A percentile compares a stretch with the other conserved stretches of the same genome.
phyloP scores from a whole-genome alignment of 495 filamentous ascomycete genomes.

The Hypoxylon intermedium region DNA sequence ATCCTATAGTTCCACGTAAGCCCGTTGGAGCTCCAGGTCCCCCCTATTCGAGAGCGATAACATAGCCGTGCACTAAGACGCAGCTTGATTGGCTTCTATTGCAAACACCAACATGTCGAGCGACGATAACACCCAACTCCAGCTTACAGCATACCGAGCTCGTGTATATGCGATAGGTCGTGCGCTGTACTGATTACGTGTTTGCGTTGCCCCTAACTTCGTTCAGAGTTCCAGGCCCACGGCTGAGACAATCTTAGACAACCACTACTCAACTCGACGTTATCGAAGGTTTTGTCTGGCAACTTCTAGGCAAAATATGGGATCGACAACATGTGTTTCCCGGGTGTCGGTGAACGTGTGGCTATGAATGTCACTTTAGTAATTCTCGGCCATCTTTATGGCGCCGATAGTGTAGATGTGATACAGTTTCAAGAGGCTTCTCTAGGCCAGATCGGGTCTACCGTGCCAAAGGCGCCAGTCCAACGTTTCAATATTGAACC shows the following conservation, averaged over 20 bases:
- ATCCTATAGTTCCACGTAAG: slow-evolving; percentile 25
- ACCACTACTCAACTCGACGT: neutral
- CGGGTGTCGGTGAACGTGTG: slow-evolving; percentile 10
- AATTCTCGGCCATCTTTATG: slow-evolving; percentile 36
- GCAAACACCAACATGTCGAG: slow-evolving; percentile 1
- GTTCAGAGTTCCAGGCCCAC: slow-evolving; percentile 8
- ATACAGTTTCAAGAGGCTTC: neutral
- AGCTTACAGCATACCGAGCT: neutral
- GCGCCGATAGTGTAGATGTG: slow-evolving; percentile 12
- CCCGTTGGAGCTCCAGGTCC: slow-evolving; percentile 8
- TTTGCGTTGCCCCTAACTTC: slow-evolving; percentile 21
- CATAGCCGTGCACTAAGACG: slow-evolving; percentile 25
- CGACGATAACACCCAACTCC: slow-evolving; percentile 5
- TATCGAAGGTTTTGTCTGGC: neutral
- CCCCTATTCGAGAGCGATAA: slow-evolving; percentile 13
- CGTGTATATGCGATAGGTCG: neutral
- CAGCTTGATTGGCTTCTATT: neutral
- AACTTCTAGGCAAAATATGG: neutral
- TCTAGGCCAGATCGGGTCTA: neutral
- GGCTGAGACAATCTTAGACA: slow-evolving; percentile 13
- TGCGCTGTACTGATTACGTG: slow-evolving; percentile 17
- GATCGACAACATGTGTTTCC: slow-evolving; percentile 7
- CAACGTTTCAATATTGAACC: neutral
- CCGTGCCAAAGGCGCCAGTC: neutral
- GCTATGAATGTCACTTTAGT: slow-evolving; percentile 15